Base-by-base conservation (phyloP, 2,329 filamentous ascomycete genomes). In the Cercospora sp. region DNA sequence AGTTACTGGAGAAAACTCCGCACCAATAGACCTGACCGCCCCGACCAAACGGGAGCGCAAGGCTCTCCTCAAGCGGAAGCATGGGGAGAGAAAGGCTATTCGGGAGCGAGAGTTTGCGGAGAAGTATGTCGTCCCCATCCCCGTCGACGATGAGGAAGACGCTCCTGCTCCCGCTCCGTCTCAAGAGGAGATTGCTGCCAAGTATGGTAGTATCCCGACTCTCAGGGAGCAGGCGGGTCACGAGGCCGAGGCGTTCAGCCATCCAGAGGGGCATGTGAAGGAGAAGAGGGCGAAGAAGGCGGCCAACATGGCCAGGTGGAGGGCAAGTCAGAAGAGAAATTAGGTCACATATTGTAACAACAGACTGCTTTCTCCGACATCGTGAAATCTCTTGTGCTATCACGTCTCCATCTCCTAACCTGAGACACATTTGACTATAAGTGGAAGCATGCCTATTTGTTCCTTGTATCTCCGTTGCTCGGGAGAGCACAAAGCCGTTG, bases 61-160 rank as follows among this genome's bases (percentile, higher is more conserved):
- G 23, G 48, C 48, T 55, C 48, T 55, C 23, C 48, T 55, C 23
- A 55, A 55, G 48, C 48, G 16, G 4, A 30, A 59, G 55, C 55
- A 59, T 31, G 55, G 36, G 55, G 55, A 59, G 55, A 55, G 48
- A 55, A 55, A 55, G 48, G 48, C 48, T 28, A 26, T 55, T 28
- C 48, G 48, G 23, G 48, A 55, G 20, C 48, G 23, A 13, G 48
- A 55, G 48, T 28, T 55, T 55, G 23, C 20, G 48, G 48, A 59
- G 55, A 36, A 59, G 55, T 31, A 59, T 31, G 55, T 16, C n/a
- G 55, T 59, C 3, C n/a, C 28, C 26, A 28, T 36, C 48, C 18
- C 48, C 36, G 16, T 42, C 9, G 20, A 53, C 48, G 18, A 20
- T 5, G 48, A 53, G 20, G 20, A 20, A 20, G 18, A 31, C n/a